Evolutionary conservation across 2,329 filamentous ascomycete genomes (phyloP), one percentile per base, ranked within the genome.

Genomic region (Trichoderma gracile): DNA sequence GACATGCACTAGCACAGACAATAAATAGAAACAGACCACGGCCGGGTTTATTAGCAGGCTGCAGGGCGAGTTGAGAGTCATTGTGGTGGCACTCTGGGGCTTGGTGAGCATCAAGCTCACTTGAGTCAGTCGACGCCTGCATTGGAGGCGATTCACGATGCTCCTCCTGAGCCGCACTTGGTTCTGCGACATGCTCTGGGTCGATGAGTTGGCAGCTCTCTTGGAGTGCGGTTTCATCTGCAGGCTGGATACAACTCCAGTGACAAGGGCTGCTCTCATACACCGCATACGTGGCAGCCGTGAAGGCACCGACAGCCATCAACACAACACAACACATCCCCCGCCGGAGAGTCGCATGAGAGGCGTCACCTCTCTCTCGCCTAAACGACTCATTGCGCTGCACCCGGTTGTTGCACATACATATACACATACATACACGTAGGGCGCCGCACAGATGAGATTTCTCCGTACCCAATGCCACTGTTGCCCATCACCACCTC

Each of bases 1-100:
- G 46, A 59, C 56, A 50, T 59, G 42, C 54, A 46, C 57, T 52
- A 53, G 47, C 57, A 61, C 25, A 43, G n/a, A 61, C 57, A 61
- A 61, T 61, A 52, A 61, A 52, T 45, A 61, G 40, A 52, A 61
- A 52, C 45, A 61, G 40, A 53, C 30, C n/a, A 40, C 33, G 23
- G 45, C 46, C 23, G 21, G 57, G 57, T 27, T 25, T 27, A 60
- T 25, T 27, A 60, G 46, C 57, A 27, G 14, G 45, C 33, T 59
- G 57, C 57, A 60, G 57, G 57, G 57, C 17, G 21, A 42, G 30
- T 19, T 25, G 8, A 25, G 56, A 58, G 55, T 58, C 56, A 59
- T 50, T 59, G 45, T 59, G 33, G 33, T 38, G 56, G 45, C 56
- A 42, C 45, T 42, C 25, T 17, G 8, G 9, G 9, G 17, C 25